phyloP scores from a whole-genome alignment of 163 green algal genomes.

The Chloromonas sp. region DNA sequence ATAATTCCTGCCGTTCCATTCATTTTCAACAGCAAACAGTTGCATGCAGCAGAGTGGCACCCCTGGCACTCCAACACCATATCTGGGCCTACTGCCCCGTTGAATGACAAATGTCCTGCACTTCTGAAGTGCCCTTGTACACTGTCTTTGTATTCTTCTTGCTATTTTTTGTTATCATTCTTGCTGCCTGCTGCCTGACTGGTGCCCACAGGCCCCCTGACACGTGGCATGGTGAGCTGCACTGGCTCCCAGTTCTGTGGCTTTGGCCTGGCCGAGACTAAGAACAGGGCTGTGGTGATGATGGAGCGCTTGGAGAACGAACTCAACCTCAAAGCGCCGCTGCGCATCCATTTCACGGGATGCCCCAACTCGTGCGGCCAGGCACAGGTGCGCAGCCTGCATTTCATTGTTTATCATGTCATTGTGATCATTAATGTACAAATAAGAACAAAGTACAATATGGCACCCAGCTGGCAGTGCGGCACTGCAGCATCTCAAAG shows the following conservation, averaged over 20 bases:
- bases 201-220: constrained; percentile 49
- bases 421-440: too few species aligned
- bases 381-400: constrained; percentile 36
- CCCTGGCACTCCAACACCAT: background rate
- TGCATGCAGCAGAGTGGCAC: background rate
- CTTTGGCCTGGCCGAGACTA: constrained; percentile 95
- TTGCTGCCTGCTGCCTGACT: background rate
- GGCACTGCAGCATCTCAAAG: too few species aligned
- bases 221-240: constrained; percentile 82
- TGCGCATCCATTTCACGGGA: constrained; percentile 89
- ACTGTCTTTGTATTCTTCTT: background rate
- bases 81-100: too few species aligned
- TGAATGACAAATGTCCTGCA: background rate
- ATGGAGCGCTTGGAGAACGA: constrained; percentile 78
- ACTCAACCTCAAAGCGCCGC: constrained; percentile 65
- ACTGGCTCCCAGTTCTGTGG: constrained; percentile 95
- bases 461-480: too few species aligned
- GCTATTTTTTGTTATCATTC: background rate
- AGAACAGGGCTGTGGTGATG: constrained; percentile 49
- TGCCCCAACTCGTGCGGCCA: constrained; percentile 90
- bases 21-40: background rate
- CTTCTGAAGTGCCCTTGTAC: background rate
- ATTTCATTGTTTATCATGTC: too few species aligned
- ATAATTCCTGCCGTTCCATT: too few species aligned
- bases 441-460: too few species aligned